phyloP scores from a whole-genome alignment of 2,329 filamentous ascomycete species.

The Teratosphaeria destructans region DNA sequence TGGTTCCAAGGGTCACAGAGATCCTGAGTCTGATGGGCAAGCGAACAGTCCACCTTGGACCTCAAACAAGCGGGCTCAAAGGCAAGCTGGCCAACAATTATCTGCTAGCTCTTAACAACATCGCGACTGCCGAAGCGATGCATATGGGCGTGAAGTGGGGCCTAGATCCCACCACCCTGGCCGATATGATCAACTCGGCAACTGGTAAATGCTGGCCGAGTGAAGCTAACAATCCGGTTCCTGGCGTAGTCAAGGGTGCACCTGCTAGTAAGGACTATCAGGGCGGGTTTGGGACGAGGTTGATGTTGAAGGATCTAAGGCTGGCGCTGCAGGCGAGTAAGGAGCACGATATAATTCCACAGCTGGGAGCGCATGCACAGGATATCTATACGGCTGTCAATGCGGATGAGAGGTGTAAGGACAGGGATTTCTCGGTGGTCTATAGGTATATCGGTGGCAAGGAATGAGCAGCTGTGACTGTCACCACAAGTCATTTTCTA shows the following conservation, averaged over 20 bases:
- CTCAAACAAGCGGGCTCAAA: slow-evolving; percentile 73
- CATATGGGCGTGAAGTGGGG: slow-evolving; percentile 55
- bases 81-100: slow-evolving; percentile 98
- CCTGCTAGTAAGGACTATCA: slow-evolving; percentile 64
- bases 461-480: slow-evolving; percentile 14
- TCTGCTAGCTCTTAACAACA: slow-evolving; percentile 86
- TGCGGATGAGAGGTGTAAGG: slow-evolving; percentile 33
- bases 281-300: slow-evolving; percentile 39
- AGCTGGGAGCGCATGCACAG: slow-evolving; percentile 35
- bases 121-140: slow-evolving; percentile 57
- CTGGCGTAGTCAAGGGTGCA: slow-evolving; percentile 65
- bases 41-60: slow-evolving; percentile 74
- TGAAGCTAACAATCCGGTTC: slow-evolving; percentile 90
- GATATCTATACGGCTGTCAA: slow-evolving; percentile 37
- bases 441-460: slow-evolving; percentile 40
- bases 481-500: no score
- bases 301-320: slow-evolving; percentile 42
- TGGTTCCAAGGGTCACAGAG: slow-evolving; percentile 55
- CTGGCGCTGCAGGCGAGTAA: slow-evolving; percentile 37
- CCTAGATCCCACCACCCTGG: slow-evolving; percentile 56
- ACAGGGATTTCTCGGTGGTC: slow-evolving; percentile 42
- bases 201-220: slow-evolving; percentile 95
- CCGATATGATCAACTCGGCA: slow-evolving; percentile 81
- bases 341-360: slow-evolving; percentile 34
- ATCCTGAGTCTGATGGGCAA: slow-evolving; percentile 75